A percentile compares a stretch with the other conserved stretches of the same genome.
phyloP scores from a whole-genome alignment of 2,329 filamentous ascomycete genomes.

The Botrytis elliptica region DNA sequence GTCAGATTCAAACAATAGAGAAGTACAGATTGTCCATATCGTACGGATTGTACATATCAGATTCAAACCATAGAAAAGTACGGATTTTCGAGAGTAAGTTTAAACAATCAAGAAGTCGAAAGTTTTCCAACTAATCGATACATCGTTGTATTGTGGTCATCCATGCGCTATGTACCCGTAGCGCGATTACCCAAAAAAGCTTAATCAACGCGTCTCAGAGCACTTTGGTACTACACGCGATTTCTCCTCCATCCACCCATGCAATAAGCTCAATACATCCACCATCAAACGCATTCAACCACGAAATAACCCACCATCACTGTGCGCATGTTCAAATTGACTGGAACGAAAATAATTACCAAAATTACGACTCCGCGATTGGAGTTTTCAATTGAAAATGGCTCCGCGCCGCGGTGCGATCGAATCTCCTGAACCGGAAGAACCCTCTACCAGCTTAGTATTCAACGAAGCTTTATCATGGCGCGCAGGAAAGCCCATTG shows the following conservation, averaged over 20 bases:
- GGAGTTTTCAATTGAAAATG: slow-evolving; percentile 31
- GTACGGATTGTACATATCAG: not conserved
- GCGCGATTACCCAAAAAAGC: slow-evolving; percentile 6
- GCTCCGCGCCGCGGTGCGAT: slow-evolving; percentile 40
- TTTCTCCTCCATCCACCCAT: slow-evolving; percentile 15
- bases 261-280: slow-evolving; percentile 13
- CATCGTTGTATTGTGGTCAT: not conserved
- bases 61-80: not conserved
- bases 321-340: not conserved
- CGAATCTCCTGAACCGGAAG: slow-evolving; percentile 31
- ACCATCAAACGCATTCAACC: slow-evolving; percentile 5
- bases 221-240: slow-evolving; percentile 18
- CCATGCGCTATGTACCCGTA: not conserved
- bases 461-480: slow-evolving; percentile 89
- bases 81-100: no score
- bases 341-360: not conserved
- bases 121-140: not conserved
- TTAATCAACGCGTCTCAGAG: slow-evolving; percentile 13
- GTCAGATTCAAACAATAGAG: no score
- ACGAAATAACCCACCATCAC: not conserved
- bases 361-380: slow-evolving; percentile 8
- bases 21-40: no score
- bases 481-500: slow-evolving; percentile 86
- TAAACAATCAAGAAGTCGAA: not conserved
- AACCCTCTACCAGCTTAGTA: slow-evolving; percentile 53